Percentiles rank a stretch among this genome's conserved stretches.
These are phyloP conservation scores for Pseudodiploospora longispora DNA, from an alignment of 2,329 filamentous ascomycete genomes.

Conservation along the genomic window DNA sequence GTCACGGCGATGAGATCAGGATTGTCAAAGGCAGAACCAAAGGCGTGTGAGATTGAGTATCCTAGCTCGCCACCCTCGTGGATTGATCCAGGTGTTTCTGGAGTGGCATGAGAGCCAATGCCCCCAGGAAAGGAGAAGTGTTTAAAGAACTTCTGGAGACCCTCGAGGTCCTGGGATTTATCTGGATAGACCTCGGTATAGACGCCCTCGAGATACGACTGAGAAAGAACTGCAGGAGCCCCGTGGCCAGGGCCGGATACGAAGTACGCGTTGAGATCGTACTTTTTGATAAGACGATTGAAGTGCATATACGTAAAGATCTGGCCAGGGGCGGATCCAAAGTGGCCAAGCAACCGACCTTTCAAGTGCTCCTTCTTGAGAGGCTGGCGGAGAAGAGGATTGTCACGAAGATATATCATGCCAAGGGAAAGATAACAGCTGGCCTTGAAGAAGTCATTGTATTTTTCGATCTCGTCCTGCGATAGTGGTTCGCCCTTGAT, in stretches of 20 bases:
- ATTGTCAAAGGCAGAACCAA: slow-evolving; percentile 68
- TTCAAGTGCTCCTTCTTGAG: slow-evolving; percentile 65
- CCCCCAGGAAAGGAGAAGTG: slow-evolving; percentile 76
- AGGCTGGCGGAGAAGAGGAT: slow-evolving; percentile 63
- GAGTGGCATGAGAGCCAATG: slow-evolving; percentile 69
- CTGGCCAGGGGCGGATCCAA: slow-evolving; percentile 73
- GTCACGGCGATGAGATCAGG: slow-evolving; percentile 67
- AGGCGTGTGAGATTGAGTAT: slow-evolving; percentile 74
- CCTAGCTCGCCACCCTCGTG: slow-evolving; percentile 76
- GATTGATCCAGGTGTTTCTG: slow-evolving; percentile 68
- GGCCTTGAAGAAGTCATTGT: slow-evolving; percentile 66
- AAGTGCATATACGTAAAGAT: slow-evolving; percentile 77
- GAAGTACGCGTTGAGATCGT: slow-evolving; percentile 64
- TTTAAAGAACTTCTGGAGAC: slow-evolving; percentile 71
- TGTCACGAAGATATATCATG: slow-evolving; percentile 72
- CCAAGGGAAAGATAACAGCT: slow-evolving; percentile 68
- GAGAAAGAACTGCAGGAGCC: slow-evolving; percentile 66
- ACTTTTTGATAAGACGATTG: slow-evolving; percentile 75
- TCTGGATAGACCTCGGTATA: slow-evolving; percentile 73
- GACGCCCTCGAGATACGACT: slow-evolving; percentile 69
- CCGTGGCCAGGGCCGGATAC: slow-evolving; percentile 72
- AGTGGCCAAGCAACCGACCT: slow-evolving; percentile 65
- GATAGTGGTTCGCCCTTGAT: slow-evolving; percentile 54
- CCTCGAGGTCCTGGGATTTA: slow-evolving; percentile 59
- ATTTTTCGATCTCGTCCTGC: slow-evolving; percentile 57